Base-by-base conservation (phyloP, 148 eudicot species). In the Limonium bicolor region DNA sequence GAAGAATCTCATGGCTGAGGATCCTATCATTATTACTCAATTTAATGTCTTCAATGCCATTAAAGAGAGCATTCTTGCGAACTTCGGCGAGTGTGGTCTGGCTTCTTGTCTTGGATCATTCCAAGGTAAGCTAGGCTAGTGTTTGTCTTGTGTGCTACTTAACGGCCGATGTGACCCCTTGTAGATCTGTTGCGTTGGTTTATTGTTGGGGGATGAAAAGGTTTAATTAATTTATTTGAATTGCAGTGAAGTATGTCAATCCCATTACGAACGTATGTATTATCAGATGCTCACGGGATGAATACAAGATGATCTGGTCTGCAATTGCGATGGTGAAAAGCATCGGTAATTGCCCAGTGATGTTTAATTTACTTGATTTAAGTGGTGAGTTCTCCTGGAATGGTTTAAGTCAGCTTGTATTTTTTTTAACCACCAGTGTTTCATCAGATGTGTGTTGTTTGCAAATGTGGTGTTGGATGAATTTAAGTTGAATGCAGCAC, bases 51-150 rank as follows among this genome's bases (percentile, higher is more conserved):
- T 71, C 5, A 77, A 70, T 59, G 86, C 93, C 8, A 73, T 88
- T 22, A 80, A 70, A 49, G 84, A 84, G 11, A 84, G 81, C 66
- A 62, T 88, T 53, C 87, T 74, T 31, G 39, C 65, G 13, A 88
- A 84, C 60, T 88, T 88, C 56, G 97, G 97, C n/a, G 93, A 83
- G 68, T 88, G 93, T 45, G 97, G 97, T 41, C 63, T 80, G 36
- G 97, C 87, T 42, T 84, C 94, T 30, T 72, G 84, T 13, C 64
- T 70, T 4, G 71, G 68, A n/a, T 88, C 97, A 1, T 67, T 84
- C 36, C 81, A 80, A 53, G 93, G 96, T 79, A 27, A 56, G 66
- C 12, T 10, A 10, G 18, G 8, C 8, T 21, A n/a, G 20, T 41
- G 28, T 27, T 29, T 46, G 20, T 23, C 19, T 4, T 30, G 3